A percentile compares a stretch with the other conserved stretches of the same genome.
Evolutionary conservation across 345 rosid species (phyloP).

Genomic region (Viola odorata): DNA sequence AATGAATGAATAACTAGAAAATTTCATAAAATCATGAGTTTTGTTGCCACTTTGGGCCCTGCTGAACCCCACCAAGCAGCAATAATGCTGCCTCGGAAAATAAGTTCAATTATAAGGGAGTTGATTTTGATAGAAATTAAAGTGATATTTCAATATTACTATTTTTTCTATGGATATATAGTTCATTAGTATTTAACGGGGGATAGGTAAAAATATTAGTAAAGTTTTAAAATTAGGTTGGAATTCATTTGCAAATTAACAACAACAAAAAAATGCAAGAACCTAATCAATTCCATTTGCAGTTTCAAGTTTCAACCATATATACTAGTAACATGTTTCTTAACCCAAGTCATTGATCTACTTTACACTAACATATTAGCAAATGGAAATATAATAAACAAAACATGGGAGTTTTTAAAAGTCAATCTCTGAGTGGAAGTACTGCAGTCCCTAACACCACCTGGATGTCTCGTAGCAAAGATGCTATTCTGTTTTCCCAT

Average conservation of each 20-base stretch:
- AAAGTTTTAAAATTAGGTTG: too few relatives aligned
- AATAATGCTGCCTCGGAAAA: slow-evolving; percentile 8
- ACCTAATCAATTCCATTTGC: too few relatives aligned
- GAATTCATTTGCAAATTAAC: not conserved
- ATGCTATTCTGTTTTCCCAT: slow-evolving; percentile 39
- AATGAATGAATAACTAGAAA: slow-evolving; percentile 12
- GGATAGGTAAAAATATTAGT: not conserved
- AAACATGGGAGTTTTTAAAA: slow-evolving; percentile 11
- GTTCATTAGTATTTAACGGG: not conserved
- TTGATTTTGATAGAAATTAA: not conserved
- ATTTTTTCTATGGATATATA: not conserved
- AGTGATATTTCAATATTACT: too few relatives aligned
- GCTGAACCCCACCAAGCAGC: slow-evolving; percentile 6
- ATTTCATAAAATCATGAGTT: slow-evolving; percentile 9
- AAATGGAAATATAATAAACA: not conserved
- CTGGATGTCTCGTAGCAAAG: slow-evolving; percentile 55
- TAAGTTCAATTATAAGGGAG: not conserved
- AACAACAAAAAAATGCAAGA: not conserved
- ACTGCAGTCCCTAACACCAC: slow-evolving; percentile 31
- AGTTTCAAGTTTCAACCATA: too few relatives aligned
- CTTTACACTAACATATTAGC: not conserved
- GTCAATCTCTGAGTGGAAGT: slow-evolving; percentile 42
- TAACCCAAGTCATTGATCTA: not conserved
- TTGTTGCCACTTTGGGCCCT: slow-evolving; percentile 6
- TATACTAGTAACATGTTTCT: not conserved